Conservation (phyloP, 1,284 basidiomycete species). For the Pseudozyma sp. region DNA sequence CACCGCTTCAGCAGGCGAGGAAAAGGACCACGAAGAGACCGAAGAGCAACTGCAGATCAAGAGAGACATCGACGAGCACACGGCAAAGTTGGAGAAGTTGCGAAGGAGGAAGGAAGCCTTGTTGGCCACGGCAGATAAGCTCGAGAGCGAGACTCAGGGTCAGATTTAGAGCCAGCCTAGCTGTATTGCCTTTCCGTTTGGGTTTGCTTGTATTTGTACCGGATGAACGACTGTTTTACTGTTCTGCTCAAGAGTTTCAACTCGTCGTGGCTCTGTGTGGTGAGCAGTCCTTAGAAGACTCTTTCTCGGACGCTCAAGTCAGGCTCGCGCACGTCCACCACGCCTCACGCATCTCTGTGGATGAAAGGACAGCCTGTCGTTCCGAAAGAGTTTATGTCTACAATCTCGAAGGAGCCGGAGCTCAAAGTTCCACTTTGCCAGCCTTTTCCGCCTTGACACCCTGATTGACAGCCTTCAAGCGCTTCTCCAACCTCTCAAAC, state of each 20-base stretch:
- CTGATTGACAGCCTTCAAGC: conserved; percentile 27
- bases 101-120: conserved; percentile 17
- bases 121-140: conserved; percentile 25
- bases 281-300: too few species aligned
- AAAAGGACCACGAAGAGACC: background rate
- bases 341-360: too few species aligned
- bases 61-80: conserved; percentile 10
- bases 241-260: too few species aligned
- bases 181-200: background rate
- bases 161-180: background rate
- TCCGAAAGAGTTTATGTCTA: too few species aligned
- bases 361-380: too few species aligned
- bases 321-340: too few species aligned
- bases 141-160: conserved; percentile 17
- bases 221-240: background rate
- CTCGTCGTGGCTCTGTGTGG: too few species aligned
- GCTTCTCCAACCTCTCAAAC: conserved; percentile 71
- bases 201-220: conserved; percentile 4
- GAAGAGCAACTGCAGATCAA: conserved; percentile 7
- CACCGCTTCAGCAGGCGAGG: background rate
- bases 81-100: conserved; percentile 8
- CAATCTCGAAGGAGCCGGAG: too few species aligned
- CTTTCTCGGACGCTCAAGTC: too few species aligned
- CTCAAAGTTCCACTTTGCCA: conserved; percentile 26
- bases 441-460: background rate